Conservation (phyloP, 78 protist genomes). For the Dictyostelium purpureum region DNA sequence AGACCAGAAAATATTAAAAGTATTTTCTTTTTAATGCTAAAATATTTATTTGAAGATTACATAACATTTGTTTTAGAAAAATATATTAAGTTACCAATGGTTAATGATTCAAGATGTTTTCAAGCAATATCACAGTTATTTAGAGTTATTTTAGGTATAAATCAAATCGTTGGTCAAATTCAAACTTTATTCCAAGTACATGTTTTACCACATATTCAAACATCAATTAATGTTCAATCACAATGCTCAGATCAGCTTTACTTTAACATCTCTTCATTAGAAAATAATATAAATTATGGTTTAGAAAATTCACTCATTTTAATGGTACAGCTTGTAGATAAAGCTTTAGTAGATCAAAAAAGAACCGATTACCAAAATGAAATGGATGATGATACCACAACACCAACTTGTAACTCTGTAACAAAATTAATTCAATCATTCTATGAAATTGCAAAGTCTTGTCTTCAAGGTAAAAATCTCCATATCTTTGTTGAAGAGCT, state of each 20-base stretch:
- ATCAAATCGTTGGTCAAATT: conserved; percentile 73
- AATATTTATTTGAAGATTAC: conserved; percentile 18
- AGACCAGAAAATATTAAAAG: conserved; percentile 58
- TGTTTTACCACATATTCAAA: conserved; percentile 48
- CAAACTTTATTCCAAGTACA: conserved; percentile 43
- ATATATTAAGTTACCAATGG: not conserved
- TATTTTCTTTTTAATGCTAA: conserved; percentile 30
- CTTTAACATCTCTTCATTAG: conserved; percentile 15
- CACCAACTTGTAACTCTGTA: conserved; percentile 23
- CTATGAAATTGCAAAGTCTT: conserved; percentile 22
- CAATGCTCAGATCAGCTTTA: conserved; percentile 60
- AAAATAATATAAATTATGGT: conserved; percentile 16
- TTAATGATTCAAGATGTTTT: not conserved
- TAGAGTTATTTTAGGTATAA: conserved; percentile 1
- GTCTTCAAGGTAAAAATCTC: conserved; percentile 63
- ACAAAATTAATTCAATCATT: conserved; percentile 21
- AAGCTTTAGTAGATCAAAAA: conserved; percentile 36
- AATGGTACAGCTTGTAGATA: conserved; percentile 28
- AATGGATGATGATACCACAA: not conserved
- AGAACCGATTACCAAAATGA: conserved; percentile 19
- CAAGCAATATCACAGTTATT: not conserved
- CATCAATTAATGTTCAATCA: conserved; percentile 38
- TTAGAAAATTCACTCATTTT: conserved; percentile 2
- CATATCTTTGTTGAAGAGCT: conserved; percentile 37
- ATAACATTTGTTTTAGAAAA: not conserved